Percentiles rank a stretch among this genome's conserved stretches.
These are phyloP conservation scores for Raffaelea deltoideospora DNA, from an alignment of 2,329 filamentous ascomycete genomes.

Conservation along the genomic window DNA sequence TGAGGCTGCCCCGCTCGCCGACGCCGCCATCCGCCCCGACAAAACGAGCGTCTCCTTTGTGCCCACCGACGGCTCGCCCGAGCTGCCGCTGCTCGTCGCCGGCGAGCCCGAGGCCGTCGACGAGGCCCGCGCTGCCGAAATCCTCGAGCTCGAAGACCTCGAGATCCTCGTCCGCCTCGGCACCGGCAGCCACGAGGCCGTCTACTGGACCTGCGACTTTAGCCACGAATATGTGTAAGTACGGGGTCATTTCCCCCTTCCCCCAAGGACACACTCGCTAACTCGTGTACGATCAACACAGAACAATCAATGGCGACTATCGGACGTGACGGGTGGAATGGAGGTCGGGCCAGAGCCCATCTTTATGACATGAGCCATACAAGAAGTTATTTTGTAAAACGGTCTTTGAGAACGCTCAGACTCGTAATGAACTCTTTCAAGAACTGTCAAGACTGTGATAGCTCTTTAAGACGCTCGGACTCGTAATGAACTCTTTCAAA, in stretches of 20 bases:
- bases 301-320: conserved; percentile 53
- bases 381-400: too few species aligned
- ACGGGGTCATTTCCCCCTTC: neutral
- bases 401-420: too few species aligned
- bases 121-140: conserved; percentile 61
- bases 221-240: conserved; percentile 58
- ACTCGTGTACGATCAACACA: conserved; percentile 12
- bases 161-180: conserved; percentile 65
- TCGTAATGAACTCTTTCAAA: too few species aligned
- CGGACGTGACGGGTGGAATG: conserved; percentile 29
- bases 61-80: conserved; percentile 58
- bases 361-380: too few species aligned
- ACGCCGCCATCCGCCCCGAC: conserved; percentile 39
- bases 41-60: conserved; percentile 67
- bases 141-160: conserved; percentile 61
- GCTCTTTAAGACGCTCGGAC: too few species aligned
- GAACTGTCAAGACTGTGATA: too few species aligned
- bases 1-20: conserved; percentile 22
- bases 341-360: too few species aligned
- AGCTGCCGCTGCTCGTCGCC: conserved; percentile 61
- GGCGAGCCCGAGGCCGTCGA: conserved; percentile 71
- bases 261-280: neutral
- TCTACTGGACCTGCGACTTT: conserved; percentile 78
- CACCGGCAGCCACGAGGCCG: conserved; percentile 51
- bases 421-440: too few species aligned